phyloP scores from a whole-genome alignment of 2,329 filamentous ascomycete genomes.

The Chrysosporium keratinophilum region DNA sequence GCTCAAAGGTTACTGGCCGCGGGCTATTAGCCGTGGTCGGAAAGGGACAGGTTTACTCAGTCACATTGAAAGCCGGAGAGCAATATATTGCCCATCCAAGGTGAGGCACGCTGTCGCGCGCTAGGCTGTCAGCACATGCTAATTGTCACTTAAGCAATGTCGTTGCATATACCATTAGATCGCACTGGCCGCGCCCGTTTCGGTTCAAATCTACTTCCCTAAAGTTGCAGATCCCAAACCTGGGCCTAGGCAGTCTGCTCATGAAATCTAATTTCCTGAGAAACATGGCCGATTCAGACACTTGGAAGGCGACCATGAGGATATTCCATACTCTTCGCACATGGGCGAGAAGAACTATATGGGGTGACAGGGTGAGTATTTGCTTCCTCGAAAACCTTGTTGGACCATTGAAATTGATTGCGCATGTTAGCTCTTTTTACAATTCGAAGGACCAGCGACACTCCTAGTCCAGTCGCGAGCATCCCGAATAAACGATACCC shows the following conservation, averaged over 20 bases:
- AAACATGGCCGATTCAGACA: conserved; percentile 58
- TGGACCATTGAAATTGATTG: neutral
- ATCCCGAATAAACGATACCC: conserved; percentile 62
- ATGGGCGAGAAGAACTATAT: conserved; percentile 68
- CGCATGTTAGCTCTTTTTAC: conserved; percentile 59
- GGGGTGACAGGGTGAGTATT: conserved; percentile 65
- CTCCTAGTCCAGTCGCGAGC: conserved; percentile 83
- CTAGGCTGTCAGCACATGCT: conserved; percentile 3
- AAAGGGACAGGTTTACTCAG: conserved; percentile 78
- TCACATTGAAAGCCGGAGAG: conserved; percentile 70
- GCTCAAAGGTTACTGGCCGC: conserved; percentile 74
- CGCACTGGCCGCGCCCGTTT: conserved; percentile 68
- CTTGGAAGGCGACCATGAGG: conserved; percentile 61
- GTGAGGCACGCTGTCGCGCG: conserved; percentile 25
- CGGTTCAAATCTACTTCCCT: conserved; percentile 69
- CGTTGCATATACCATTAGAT: conserved; percentile 73
- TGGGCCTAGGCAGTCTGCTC: conserved; percentile 53
- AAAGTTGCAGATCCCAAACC: conserved; percentile 64
- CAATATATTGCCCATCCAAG: conserved; percentile 82
- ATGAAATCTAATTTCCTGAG: conserved; percentile 63
- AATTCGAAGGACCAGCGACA: conserved; percentile 77
- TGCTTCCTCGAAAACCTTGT: neutral
- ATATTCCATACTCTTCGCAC: conserved; percentile 61
- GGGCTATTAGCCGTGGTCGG: conserved; percentile 77
- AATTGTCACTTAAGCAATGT: conserved; percentile 52